Conservation (phyloP, 345 rosid species). For the Citropsis articulata region DNA sequence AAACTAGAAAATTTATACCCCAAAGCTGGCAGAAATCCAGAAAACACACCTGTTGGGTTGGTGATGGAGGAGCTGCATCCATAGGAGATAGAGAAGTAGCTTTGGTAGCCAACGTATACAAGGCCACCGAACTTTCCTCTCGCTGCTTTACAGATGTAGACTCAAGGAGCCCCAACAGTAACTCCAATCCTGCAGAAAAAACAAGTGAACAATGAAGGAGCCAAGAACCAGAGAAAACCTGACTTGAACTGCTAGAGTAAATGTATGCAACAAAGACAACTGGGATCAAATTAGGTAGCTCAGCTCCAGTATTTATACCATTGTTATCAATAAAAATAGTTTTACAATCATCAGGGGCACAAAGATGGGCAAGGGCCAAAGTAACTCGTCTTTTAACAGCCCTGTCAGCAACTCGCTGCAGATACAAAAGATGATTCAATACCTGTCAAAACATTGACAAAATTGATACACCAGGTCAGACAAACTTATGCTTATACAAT, state of each 20-base stretch:
- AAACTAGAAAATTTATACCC: not conserved
- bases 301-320: constrained; percentile 32
- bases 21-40: not conserved
- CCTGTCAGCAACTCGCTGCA: constrained; percentile 50
- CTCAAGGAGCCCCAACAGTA: constrained; percentile 55
- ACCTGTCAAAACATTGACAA: constrained; percentile 32
- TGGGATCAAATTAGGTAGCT: not conserved
- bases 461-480: not conserved
- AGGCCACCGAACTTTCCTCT: constrained; percentile 47
- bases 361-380: constrained; percentile 72
- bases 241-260: not conserved
- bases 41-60: constrained; percentile 48
- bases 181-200: constrained; percentile 44
- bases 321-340: constrained; percentile 56
- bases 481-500: not conserved
- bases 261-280: not conserved
- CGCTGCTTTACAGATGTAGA: constrained; percentile 52
- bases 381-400: constrained; percentile 52
- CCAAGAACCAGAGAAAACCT: not conserved
- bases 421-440: constrained; percentile 47
- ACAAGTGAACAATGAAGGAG: not conserved
- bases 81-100: constrained; percentile 43
- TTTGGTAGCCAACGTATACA: constrained; percentile 56
- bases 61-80: constrained; percentile 65
- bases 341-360: constrained; percentile 54